A percentile compares a stretch with the other conserved stretches of the same genome.
Evolutionary conservation across 176 grass and related monocot genomes (phyloP).

Genomic region (Zea luxurians): DNA sequence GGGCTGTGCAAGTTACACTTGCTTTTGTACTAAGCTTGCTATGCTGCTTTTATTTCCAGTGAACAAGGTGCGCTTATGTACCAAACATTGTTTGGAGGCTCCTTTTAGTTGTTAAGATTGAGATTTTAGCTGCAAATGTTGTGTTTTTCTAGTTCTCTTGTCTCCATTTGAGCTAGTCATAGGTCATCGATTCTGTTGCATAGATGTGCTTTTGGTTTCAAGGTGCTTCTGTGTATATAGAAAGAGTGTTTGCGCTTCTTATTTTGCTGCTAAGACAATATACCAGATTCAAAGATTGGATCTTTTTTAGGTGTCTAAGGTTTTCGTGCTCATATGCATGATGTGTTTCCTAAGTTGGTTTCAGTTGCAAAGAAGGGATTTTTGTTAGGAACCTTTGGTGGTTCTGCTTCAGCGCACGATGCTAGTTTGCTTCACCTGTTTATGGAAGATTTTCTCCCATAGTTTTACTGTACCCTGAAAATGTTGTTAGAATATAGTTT

Average conservation of each 20-base stretch:
- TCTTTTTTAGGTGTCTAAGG: not conserved
- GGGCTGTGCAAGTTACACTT: not conserved
- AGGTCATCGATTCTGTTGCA: not conserved
- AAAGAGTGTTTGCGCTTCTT: not conserved
- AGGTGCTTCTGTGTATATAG: not conserved
- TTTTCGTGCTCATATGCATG: not conserved
- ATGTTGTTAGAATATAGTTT: not conserved
- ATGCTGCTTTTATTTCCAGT: slow-evolving; percentile 1
- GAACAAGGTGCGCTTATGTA: not conserved
- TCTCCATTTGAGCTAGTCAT: not conserved
- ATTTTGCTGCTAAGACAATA: slow-evolving; percentile 4
- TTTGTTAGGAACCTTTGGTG: not conserved
- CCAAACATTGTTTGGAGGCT: not conserved
- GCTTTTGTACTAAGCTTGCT: not conserved
- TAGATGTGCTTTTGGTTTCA: not conserved
- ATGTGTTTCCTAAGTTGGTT: not conserved
- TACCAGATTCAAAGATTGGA: slow-evolving; percentile 2
- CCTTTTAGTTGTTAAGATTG: not conserved
- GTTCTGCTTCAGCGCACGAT: not conserved
- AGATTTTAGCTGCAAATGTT: slow-evolving; percentile 1
- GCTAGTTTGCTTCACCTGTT: not conserved
- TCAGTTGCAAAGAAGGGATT: not conserved
- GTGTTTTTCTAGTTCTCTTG: not conserved
- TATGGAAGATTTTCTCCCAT: not conserved
- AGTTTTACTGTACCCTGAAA: not conserved